A percentile compares a stretch with the other conserved stretches of the same genome.
Evolutionary conservation across 1,139 yeast species (phyloP).

Genomic region (Hyphopichia fennica): DNA sequence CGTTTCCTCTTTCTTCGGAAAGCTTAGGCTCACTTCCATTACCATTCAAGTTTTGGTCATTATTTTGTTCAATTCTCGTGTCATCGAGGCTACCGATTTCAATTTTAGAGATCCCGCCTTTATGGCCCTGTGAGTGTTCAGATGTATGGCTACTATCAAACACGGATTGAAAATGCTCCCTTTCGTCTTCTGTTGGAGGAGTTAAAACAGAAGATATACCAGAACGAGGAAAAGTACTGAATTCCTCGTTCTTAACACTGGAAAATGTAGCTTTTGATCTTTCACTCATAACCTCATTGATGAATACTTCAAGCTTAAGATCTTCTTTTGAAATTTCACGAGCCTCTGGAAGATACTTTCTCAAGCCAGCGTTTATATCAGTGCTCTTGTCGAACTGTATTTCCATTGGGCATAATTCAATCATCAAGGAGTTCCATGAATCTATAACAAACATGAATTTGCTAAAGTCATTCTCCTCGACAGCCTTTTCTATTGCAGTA

Average conservation of each 20-base stretch:
- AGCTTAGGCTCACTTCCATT: no score
- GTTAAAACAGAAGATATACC: constrained; percentile 2
- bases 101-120: no score
- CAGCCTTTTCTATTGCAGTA: constrained; percentile 27
- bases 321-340: not conserved
- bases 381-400: constrained; percentile 9
- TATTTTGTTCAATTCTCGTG: no score
- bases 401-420: constrained; percentile 33
- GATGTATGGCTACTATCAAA: no score
- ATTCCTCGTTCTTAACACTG: not conserved
- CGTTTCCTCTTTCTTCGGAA: no score
- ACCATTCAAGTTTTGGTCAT: no score
- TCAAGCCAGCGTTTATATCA: constrained; percentile 35
- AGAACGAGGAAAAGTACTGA: no score
- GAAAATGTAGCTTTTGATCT: no score
- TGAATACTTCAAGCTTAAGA: constrained; percentile 19
- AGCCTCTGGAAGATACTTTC: constrained; percentile 20
- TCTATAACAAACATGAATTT: constrained; percentile 39
- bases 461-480: constrained; percentile 34
- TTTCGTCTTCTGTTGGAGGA: constrained; percentile 4
- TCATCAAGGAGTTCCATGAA: constrained; percentile 43
- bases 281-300: constrained; percentile 21
- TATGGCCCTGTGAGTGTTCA: no score
- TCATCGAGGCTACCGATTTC: no score
- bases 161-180: no score